Evolutionary conservation across 2,329 filamentous ascomycete species (phyloP).

Genomic region (Trichoderma sp.): DNA sequence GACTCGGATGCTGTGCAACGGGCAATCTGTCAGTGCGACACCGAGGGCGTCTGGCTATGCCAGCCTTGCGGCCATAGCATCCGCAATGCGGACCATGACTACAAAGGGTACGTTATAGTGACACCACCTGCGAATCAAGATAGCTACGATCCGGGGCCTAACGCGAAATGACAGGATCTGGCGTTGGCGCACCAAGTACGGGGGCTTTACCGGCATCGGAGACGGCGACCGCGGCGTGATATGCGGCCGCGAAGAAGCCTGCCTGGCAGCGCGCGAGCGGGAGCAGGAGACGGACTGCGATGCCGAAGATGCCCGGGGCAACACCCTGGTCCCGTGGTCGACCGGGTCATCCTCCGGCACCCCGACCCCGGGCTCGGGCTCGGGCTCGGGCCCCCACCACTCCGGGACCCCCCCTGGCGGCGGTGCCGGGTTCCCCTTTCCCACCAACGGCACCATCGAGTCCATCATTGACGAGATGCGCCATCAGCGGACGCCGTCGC

Average conservation of each 20-base stretch:
- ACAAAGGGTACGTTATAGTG: constrained; percentile 52
- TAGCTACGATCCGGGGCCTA: background rate
- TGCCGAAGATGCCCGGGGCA: constrained; percentile 68
- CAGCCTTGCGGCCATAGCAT: constrained; percentile 78
- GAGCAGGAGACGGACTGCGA: constrained; percentile 87
- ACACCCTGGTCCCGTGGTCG: constrained; percentile 33
- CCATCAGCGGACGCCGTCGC: constrained; percentile 49
- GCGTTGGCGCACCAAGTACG: constrained; percentile 87
- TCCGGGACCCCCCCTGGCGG: constrained; percentile 32
- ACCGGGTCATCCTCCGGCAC: constrained; percentile 31
- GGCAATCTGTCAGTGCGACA: constrained; percentile 56
- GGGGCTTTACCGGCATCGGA: constrained; percentile 81
- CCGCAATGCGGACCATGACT: constrained; percentile 60
- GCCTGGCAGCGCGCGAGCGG: constrained; percentile 74
- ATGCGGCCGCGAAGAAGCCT: constrained; percentile 77
- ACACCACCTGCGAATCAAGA: background rate
- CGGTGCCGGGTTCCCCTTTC: constrained; percentile 31
- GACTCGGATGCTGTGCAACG: constrained; percentile 59
- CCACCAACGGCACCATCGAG: constrained; percentile 32
- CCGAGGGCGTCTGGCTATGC: constrained; percentile 77
- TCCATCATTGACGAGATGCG: constrained; percentile 39
- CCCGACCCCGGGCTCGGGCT: constrained; percentile 20
- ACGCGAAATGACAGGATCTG: constrained; percentile 60
- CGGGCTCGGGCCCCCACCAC: constrained; percentile 25
- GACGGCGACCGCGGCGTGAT: constrained; percentile 86